Conservation (phyloP, 495 filamentous ascomycete genomes). For the Amorphotheca resinae region DNA sequence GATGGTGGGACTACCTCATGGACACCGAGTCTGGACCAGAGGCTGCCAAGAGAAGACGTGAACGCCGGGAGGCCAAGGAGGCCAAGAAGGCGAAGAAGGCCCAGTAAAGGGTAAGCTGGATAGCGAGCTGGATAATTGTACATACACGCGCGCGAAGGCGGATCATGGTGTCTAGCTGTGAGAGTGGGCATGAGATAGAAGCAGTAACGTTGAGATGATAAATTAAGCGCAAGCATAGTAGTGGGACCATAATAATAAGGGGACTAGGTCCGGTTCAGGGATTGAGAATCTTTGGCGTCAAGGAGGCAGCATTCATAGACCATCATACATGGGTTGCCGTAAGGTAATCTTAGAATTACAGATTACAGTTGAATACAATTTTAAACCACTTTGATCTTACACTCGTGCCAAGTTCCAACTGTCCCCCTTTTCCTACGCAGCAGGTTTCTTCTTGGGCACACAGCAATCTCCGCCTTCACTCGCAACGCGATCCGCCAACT, state of each 20-base stretch:
- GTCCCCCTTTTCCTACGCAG: not conserved
- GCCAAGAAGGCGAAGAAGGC: constrained; percentile 23
- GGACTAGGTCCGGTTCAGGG: no score
- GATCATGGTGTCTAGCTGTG: not conserved
- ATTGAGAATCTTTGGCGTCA: constrained; percentile 10
- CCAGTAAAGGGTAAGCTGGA: constrained; percentile 8
- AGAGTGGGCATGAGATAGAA: not conserved
- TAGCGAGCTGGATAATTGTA: constrained; percentile 9
- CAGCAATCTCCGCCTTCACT: constrained; percentile 34
- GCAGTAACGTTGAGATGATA: not conserved
- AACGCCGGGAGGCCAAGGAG: constrained; percentile 56
- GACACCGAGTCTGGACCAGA: constrained; percentile 90
- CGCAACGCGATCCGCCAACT: constrained; percentile 27
- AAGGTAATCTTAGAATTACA: not conserved
- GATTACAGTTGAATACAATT: constrained; percentile 10
- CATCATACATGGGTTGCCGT: constrained; percentile 3
- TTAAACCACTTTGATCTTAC: no score
- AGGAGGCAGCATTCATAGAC: constrained; percentile 1
- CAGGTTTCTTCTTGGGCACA: constrained; percentile 25
- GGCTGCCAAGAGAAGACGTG: constrained; percentile 70
- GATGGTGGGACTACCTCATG: constrained; percentile 94
- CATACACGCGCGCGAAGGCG: constrained; percentile 2
- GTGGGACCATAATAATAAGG: not conserved
- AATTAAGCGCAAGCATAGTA: not conserved
- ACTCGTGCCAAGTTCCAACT: not conserved